Evolutionary conservation across 2,329 filamentous ascomycete species (phyloP), one percentile per base, ranked within the genome.

Genomic region (Coniella lustricola): DNA sequence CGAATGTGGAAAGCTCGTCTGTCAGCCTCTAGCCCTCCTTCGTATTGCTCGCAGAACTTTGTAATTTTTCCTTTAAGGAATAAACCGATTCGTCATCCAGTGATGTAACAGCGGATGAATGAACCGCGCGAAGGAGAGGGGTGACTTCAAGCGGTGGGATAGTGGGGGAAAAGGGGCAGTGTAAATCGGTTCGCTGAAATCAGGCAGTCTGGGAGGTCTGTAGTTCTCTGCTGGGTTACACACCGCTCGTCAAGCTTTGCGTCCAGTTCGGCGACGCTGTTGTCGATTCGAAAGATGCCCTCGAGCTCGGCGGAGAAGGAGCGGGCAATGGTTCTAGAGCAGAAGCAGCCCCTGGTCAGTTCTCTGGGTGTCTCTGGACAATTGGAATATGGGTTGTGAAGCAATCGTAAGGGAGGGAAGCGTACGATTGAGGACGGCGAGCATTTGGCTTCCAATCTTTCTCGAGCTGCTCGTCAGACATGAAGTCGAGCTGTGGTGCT

Each of bases 231-330:
- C 44, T 44, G 39, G 48, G 48, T 39, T 35, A 70, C 83, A 62
- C 73, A 96, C 90, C 90, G 91, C 67, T 88, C 79, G 63, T 88
- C 79, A 52, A 95, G 81, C 57, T 85, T 80, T 64, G 84, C 56
- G 52, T 61, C 61, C 25, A 63, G 54, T 54, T 85, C 78, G 60
- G 84, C 80, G 50, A 93, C 63, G 57, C 84, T 84, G 66, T 82
- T 85, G 58, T 93, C 87, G 62, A 96, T 83, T 61, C 86, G 85
- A 73, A 96, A 96, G 58, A 94, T 85, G 64, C 89, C 85, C 73
- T 91, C 86, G 53, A 96, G 75, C 64, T 91, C 87, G 38, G 82
- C 75, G 51, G 89, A 91, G 70, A 96, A 95, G 63, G 85, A 88
- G 59, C 82, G 85, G 46, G 90, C 90, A 67, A 95, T 82, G 53